Percentiles rank a stretch among this genome's conserved stretches.
Conservation (phyloP, 2,329 filamentous ascomycete species). For the Beauveria australis region DNA sequence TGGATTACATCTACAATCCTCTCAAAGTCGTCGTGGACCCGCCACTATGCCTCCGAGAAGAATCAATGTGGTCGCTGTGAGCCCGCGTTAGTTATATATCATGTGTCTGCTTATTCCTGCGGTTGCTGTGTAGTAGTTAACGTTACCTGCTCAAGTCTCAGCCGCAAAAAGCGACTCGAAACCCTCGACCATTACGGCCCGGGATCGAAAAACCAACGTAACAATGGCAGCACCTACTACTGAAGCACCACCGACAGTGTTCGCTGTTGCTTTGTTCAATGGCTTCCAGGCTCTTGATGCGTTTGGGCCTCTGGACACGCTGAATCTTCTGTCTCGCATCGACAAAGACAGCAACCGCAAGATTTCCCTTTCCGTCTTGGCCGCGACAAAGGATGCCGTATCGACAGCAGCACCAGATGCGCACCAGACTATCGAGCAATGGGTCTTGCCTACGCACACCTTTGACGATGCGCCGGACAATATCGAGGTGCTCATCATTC, state of each 20-base stretch:
- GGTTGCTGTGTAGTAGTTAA: not conserved
- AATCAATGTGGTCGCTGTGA: not conserved
- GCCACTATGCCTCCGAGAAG: not conserved
- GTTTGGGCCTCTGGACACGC: not conserved
- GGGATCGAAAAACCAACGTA: not conserved
- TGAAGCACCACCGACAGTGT: not conserved
- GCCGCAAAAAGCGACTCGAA: not conserved
- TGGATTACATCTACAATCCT: not conserved
- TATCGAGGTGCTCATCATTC: conserved; percentile 32
- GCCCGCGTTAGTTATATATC: not conserved
- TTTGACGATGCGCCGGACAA: conserved; percentile 39
- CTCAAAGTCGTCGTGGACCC: not conserved
- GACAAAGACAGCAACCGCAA: too few relatives aligned
- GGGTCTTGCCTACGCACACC: conserved; percentile 34
- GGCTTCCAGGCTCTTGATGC: not conserved
- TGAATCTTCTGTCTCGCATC: not conserved
- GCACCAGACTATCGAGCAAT: not conserved
- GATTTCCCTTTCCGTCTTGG: not conserved
- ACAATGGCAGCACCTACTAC: not conserved
- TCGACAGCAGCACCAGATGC: not conserved
- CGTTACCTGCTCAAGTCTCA: too few relatives aligned
- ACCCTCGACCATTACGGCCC: not conserved
- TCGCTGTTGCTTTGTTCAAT: not conserved
- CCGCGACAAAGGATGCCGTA: not conserved
- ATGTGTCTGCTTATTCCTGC: not conserved